These are phyloP conservation scores for Cinnamomum micranthum DNA, from an alignment of 164 flowering plant species.

Conservation along the genomic window DNA sequence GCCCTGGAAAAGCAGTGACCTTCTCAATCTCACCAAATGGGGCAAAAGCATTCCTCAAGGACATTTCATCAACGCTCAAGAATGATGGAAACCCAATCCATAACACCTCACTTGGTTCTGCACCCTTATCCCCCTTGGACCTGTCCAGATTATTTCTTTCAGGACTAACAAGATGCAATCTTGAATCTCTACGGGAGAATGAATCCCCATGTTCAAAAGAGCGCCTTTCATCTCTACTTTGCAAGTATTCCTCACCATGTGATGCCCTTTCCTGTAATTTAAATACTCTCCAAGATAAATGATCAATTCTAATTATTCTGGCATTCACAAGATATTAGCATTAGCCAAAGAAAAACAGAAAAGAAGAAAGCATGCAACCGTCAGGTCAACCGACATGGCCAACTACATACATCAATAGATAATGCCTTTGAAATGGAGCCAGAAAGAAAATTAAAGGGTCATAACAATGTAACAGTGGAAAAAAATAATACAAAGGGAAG, in stretches of 20 bases:
- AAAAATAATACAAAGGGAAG: neutral
- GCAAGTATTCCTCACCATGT: conserved; percentile 46
- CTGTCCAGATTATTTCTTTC: conserved; percentile 42
- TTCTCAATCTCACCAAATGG: conserved; percentile 91
- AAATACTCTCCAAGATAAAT: conserved; percentile 24
- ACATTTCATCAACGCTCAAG: conserved; percentile 69
- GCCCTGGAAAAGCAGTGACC: conserved; percentile 81
- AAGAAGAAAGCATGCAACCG: neutral
- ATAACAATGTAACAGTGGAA: neutral
- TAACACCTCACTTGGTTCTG: conserved; percentile 84
- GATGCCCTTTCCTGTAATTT: conserved; percentile 69
- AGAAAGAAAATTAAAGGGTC: neutral
- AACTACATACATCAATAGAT: neutral
- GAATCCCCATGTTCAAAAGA: conserved; percentile 35
- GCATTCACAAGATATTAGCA: neutral
- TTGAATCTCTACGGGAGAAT: conserved; percentile 49
- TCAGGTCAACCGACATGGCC: conserved; percentile 2
- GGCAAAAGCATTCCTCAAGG: conserved; percentile 68
- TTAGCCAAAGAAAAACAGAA: neutral
- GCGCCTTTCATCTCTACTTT: conserved; percentile 41
- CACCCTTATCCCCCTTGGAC: conserved; percentile 53
- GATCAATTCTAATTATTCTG: neutral
- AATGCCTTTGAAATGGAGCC: neutral
- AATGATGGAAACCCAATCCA: conserved; percentile 90
- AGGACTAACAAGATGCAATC: conserved; percentile 43